phyloP scores from a whole-genome alignment of 2,329 filamentous ascomycete genomes.

The Aspergillus puulaauensis region DNA sequence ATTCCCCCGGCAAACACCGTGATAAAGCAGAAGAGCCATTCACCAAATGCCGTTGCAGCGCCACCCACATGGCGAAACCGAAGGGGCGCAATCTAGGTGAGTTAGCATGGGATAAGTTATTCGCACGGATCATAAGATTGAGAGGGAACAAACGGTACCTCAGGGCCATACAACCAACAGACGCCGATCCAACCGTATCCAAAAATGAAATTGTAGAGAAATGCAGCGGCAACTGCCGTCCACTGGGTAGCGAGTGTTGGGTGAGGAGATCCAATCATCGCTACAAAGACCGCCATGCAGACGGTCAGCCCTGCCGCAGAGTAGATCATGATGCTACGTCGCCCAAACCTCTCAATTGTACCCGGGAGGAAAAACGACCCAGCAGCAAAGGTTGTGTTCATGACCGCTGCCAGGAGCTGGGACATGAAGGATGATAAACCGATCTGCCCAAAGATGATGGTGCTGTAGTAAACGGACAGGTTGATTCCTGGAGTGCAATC shows the following conservation, averaged over 20 bases:
- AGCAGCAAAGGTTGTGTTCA: not conserved
- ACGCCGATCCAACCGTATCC: slow-evolving; percentile 5
- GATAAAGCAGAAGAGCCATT: slow-evolving; percentile 4
- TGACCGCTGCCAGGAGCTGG: not conserved
- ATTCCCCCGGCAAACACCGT: not conserved
- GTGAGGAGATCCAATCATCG: not conserved
- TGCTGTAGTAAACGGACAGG: slow-evolving; percentile 1
- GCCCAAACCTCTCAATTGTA: not conserved
- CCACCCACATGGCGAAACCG: not conserved
- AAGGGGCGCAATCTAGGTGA: not conserved
- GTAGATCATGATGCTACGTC: not conserved
- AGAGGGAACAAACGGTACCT: not conserved
- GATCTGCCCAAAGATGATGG: not conserved
- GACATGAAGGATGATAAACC: not conserved
- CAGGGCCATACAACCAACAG: not conserved
- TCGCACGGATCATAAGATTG: too few relatives aligned
- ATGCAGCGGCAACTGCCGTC: not conserved
- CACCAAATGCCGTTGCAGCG: not conserved
- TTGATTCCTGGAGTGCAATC: not conserved
- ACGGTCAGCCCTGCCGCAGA: not conserved
- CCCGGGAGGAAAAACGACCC: not conserved
- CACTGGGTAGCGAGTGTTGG: not conserved
- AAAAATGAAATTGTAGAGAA: slow-evolving; percentile 2
- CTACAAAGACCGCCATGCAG: not conserved
- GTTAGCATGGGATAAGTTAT: not conserved